These are phyloP conservation scores for Bjerkandera adusta DNA, from an alignment of 1,284 basidiomycete genomes.

Conservation along the genomic window DNA sequence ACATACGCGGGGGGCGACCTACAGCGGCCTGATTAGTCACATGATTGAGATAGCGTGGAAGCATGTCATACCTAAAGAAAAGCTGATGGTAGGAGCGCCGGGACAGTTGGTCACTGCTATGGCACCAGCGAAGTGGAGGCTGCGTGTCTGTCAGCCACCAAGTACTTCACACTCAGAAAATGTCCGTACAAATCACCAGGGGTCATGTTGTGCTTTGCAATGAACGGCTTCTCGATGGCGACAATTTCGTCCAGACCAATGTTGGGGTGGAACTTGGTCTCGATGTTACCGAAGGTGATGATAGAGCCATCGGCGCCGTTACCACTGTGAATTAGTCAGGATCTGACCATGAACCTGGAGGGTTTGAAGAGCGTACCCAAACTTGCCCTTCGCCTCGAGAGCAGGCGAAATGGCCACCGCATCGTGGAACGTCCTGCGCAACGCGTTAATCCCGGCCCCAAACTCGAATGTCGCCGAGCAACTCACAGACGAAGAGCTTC, in stretches of 20 bases:
- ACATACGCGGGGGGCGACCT: conserved; percentile 13
- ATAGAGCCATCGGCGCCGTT: conserved; percentile 31
- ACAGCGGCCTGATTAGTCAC: conserved; percentile 26
- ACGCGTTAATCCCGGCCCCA: not conserved
- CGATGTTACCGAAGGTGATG: conserved; percentile 24
- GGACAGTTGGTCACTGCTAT: conserved; percentile 28
- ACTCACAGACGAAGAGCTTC: conserved; percentile 12
- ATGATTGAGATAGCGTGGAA: conserved; percentile 31
- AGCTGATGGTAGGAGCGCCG: conserved; percentile 10
- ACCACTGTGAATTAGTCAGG: conserved; percentile 17
- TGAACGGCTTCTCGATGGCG: conserved; percentile 24
- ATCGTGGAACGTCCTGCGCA: conserved; percentile 21
- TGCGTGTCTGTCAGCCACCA: too few species aligned
- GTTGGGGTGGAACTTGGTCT: conserved; percentile 26
- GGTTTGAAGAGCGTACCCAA: conserved; percentile 12
- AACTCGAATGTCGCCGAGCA: not conserved
- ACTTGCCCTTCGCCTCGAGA: conserved; percentile 19
- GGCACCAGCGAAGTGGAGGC: conserved; percentile 31
- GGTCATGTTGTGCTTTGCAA: conserved; percentile 26
- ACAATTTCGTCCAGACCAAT: conserved; percentile 30
- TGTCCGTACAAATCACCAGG: conserved; percentile 32
- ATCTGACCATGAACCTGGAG: not conserved
- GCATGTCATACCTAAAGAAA: too few species aligned
- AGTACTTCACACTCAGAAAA: too few species aligned
- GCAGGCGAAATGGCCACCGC: conserved; percentile 25